A percentile compares a stretch with the other conserved stretches of the same genome.
Evolutionary conservation across 2,329 filamentous ascomycete species (phyloP).

Genomic region (Ophiostoma sp.): DNA sequence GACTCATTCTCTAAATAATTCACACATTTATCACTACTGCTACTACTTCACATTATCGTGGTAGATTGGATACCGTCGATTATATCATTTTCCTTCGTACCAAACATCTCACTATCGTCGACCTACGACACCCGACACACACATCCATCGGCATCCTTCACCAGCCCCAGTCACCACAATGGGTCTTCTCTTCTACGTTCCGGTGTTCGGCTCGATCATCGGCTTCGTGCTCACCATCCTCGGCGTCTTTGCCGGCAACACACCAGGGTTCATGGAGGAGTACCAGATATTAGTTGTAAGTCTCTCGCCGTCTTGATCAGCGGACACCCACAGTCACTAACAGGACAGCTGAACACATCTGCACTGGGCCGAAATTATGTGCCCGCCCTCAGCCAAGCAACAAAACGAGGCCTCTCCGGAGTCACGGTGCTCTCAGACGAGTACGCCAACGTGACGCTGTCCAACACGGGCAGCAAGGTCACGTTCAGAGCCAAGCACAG

Average conservation of each 20-base stretch:
- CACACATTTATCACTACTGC: neutral
- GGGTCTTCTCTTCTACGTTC: slow-evolving; percentile 25
- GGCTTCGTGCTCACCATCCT: slow-evolving; percentile 37
- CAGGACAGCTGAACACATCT: slow-evolving; percentile 38
- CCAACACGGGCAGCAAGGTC: neutral
- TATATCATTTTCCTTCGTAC: neutral
- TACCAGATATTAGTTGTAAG: slow-evolving; percentile 37
- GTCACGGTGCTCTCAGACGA: slow-evolving; percentile 20
- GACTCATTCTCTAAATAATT: neutral
- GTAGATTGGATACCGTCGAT: neutral
- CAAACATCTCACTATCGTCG: neutral
- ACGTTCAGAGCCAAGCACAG: slow-evolving; percentile 19
- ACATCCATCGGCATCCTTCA: too few relatives aligned
- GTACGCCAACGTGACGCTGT: slow-evolving; percentile 22
- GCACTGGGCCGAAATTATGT: slow-evolving; percentile 38
- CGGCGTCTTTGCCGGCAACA: slow-evolving; percentile 37
- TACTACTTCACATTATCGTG: neutral
- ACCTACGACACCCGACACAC: neutral
- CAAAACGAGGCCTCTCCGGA: slow-evolving; percentile 27
- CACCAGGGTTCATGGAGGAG: slow-evolving; percentile 35
- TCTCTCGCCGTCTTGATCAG: neutral
- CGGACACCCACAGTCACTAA: neutral
- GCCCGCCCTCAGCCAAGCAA: slow-evolving; percentile 28
- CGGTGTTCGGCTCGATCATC: slow-evolving; percentile 34
- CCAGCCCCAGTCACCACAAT: neutral